phyloP scores from a whole-genome alignment of 768 basidiomycete species.

The Gelatoporia subvermispora region DNA sequence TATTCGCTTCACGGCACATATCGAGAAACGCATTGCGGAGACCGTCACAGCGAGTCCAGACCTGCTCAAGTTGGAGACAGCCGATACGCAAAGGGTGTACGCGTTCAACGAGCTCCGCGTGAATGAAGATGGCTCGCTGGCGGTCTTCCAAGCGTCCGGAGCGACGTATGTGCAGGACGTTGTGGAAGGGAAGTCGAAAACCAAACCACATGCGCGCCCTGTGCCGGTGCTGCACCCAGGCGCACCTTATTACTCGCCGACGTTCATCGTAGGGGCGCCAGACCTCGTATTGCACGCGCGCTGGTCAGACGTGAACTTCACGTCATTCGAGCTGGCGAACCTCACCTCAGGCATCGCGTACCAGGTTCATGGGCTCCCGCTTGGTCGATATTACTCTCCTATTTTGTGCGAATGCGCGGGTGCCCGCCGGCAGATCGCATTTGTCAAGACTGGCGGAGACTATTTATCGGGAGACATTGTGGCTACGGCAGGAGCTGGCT shows the following conservation, averaged over 20 bases:
- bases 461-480: conserved; percentile 57
- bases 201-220: conserved; percentile 22
- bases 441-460: conserved; percentile 59
- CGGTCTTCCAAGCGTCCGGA: conserved; percentile 67
- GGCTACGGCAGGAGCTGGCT: conserved; percentile 57
- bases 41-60: conserved; percentile 47
- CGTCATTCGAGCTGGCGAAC: conserved; percentile 62
- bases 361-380: conserved; percentile 52
- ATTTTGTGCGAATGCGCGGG: conserved; percentile 45
- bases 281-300: conserved; percentile 58
- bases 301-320: conserved; percentile 63
- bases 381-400: conserved; percentile 63
- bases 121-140: conserved; percentile 47
- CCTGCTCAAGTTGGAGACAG: conserved; percentile 49
- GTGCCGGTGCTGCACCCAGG: conserved; percentile 44
- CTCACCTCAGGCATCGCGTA: conserved; percentile 37
- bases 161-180: conserved; percentile 47
- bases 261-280: conserved; percentile 48
- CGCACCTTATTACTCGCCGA: conserved; percentile 58
- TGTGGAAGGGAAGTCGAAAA: not conserved
- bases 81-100: conserved; percentile 48
- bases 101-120: conserved; percentile 60
- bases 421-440: conserved; percentile 45
- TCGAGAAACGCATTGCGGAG: conserved; percentile 61
- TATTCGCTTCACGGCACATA: conserved; percentile 57